These are phyloP conservation scores for Maudiozyma turicensis DNA, from an alignment of 805 yeast species.

Conservation along the genomic window DNA sequence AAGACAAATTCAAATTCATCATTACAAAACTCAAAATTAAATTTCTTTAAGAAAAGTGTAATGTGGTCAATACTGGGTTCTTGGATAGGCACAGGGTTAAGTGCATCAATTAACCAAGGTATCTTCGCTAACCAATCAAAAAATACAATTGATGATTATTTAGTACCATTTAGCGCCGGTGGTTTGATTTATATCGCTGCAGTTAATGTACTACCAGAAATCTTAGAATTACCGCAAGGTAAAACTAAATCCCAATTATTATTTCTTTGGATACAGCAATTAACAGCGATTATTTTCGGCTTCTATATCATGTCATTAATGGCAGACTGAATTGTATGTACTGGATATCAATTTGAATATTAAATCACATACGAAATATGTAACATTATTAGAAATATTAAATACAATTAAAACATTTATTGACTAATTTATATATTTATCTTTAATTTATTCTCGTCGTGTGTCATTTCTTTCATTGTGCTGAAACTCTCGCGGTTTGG, in stretches of 20 bases:
- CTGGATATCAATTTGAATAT: neutral
- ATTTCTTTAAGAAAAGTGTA: slow-evolving; percentile 1
- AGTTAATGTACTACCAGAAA: slow-evolving; percentile 67
- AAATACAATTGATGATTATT: slow-evolving; percentile 31
- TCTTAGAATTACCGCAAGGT: slow-evolving; percentile 30
- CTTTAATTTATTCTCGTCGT: no score
- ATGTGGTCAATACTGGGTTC: slow-evolving; percentile 47
- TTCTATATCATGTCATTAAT: slow-evolving; percentile 44
- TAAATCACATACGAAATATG: no score
- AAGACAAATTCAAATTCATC: slow-evolving; percentile 24
- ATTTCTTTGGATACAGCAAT: slow-evolving; percentile 36
- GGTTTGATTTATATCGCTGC: slow-evolving; percentile 66
- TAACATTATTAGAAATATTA: no score
- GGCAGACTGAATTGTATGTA: slow-evolving; percentile 4
- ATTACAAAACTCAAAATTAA: neutral
- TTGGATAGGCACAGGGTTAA: slow-evolving; percentile 53
- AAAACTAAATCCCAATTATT: slow-evolving; percentile 30
- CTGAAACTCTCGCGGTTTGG: no score
- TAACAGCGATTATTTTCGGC: slow-evolving; percentile 43
- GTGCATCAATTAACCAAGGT: slow-evolving; percentile 43
- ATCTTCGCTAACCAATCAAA: neutral
- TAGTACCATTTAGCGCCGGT: slow-evolving; percentile 69
- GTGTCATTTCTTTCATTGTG: no score
- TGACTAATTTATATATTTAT: no score
- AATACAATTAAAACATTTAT: no score